A percentile compares a stretch with the other conserved stretches of the same genome.
phyloP scores from a whole-genome alignment of 805 yeast species.

The Lachancea thermotolerans region DNA sequence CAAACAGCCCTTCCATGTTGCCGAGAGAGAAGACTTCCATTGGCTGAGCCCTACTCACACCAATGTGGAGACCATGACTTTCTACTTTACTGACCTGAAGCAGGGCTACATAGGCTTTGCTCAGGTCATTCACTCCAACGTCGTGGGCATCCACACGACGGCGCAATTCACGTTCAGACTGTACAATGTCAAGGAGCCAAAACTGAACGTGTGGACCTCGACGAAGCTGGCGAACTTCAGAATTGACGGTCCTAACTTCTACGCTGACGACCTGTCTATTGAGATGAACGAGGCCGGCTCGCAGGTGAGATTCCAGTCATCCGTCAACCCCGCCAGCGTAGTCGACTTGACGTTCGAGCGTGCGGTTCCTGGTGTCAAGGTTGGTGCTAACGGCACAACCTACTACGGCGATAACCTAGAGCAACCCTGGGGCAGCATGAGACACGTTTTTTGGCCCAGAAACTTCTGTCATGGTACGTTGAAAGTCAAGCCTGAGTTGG shows the following conservation, averaged over 20 bases:
- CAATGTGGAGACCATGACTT: slow-evolving; percentile 92
- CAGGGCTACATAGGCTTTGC: slow-evolving; percentile 76
- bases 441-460: slow-evolving; percentile 96
- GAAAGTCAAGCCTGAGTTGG: slow-evolving; percentile 27
- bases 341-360: slow-evolving; percentile 63
- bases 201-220: slow-evolving; percentile 69
- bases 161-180: slow-evolving; percentile 92
- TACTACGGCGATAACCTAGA: slow-evolving; percentile 75
- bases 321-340: slow-evolving; percentile 58
- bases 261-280: slow-evolving; percentile 66
- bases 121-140: slow-evolving; percentile 88
- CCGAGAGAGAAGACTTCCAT: slow-evolving; percentile 59
- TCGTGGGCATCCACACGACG: slow-evolving; percentile 79
- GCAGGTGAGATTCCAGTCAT: slow-evolving; percentile 50
- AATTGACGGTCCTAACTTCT: slow-evolving; percentile 67
- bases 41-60: slow-evolving; percentile 75
- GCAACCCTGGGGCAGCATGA: slow-evolving; percentile 96
- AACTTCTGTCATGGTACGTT: slow-evolving; percentile 63
- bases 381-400: slow-evolving; percentile 83
- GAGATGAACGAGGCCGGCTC: slow-evolving; percentile 49
- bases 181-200: slow-evolving; percentile 34
- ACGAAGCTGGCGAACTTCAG: slow-evolving; percentile 77
- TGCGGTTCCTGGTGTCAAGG: slow-evolving; percentile 73
- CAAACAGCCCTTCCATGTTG: slow-evolving; percentile 51
- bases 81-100: slow-evolving; percentile 65